Conservation (phyloP, 495 filamentous ascomycete species). For the Copromyces sp. region DNA sequence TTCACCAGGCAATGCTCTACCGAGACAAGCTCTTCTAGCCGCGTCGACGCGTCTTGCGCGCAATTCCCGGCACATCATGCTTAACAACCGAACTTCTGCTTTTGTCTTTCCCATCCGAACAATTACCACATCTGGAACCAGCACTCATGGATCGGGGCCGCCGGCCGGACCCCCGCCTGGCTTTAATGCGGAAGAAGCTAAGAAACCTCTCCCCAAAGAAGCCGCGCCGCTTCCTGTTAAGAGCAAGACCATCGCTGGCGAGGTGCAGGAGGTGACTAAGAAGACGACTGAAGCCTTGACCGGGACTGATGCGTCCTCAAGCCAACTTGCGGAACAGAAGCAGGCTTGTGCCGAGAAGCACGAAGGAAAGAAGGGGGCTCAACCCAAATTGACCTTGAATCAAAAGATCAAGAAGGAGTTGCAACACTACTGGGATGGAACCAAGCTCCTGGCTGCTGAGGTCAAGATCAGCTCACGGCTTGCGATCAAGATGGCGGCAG, state of each 20-base stretch:
- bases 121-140: conserved; percentile 60
- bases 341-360: conserved; percentile 16
- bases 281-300: conserved; percentile 21
- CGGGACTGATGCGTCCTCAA: conserved; percentile 18
- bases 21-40: conserved; percentile 29
- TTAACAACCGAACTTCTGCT: conserved; percentile 52
- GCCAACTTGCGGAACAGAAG: conserved; percentile 26
- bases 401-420: conserved; percentile 90
- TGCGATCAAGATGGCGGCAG: conserved; percentile 93
- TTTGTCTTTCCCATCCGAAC: conserved; percentile 54
- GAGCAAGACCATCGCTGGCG: conserved; percentile 20
- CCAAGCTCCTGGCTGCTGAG: conserved; percentile 90
- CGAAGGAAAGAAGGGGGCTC: conserved; percentile 54
- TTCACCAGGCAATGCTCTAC: conserved; percentile 26
- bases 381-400: conserved; percentile 66
- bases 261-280: conserved; percentile 19
- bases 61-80: conserved; percentile 46
- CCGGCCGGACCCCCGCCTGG: conserved; percentile 73
- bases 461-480: conserved; percentile 84
- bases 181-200: conserved; percentile 84
- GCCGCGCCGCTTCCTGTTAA: conserved; percentile 23
- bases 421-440: conserved; percentile 97
- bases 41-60: conserved; percentile 45
- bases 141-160: conserved; percentile 36
- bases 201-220: conserved; percentile 63